Conservation (phyloP, 2,329 filamentous ascomycete genomes). For the Colletotrichum chrysophilum region DNA sequence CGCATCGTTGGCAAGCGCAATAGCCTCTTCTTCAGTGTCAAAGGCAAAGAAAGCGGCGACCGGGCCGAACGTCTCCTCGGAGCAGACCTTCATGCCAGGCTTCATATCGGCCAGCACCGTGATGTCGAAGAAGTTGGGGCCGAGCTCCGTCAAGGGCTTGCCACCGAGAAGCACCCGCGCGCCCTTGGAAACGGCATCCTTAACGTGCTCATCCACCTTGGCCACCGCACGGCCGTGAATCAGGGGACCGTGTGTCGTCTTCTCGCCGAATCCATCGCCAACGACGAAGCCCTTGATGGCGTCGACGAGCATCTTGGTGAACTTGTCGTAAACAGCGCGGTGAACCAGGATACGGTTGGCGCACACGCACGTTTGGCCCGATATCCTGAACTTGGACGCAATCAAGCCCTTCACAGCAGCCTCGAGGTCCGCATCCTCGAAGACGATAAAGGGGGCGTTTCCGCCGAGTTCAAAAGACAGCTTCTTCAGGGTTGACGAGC, state of each 20-base stretch:
- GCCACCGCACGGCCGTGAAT: conserved; percentile 75
- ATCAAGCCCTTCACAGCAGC: conserved; percentile 67
- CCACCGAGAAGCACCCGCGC: conserved; percentile 71
- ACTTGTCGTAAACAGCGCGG: conserved; percentile 64
- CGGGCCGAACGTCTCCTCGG: conserved; percentile 54
- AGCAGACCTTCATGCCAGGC: conserved; percentile 46
- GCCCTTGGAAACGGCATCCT: conserved; percentile 72
- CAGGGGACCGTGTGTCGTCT: conserved; percentile 77
- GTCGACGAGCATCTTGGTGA: conserved; percentile 65
- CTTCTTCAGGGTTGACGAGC: conserved; percentile 68
- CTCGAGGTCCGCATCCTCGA: conserved; percentile 69
- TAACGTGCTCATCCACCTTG: conserved; percentile 72
- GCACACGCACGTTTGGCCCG: conserved; percentile 70
- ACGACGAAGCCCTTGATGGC: conserved; percentile 65
- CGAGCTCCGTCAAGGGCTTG: conserved; percentile 35
- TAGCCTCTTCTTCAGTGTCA: conserved; percentile 45
- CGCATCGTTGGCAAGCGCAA: conserved; percentile 53
- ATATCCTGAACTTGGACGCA: conserved; percentile 61
- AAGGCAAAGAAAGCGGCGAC: conserved; percentile 49
- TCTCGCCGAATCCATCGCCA: conserved; percentile 73
- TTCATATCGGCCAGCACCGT: conserved; percentile 50
- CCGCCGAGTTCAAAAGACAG: conserved; percentile 72
- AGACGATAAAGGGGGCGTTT: conserved; percentile 69
- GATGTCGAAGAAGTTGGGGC: conserved; percentile 50
- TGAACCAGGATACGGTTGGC: conserved; percentile 72